A percentile compares a stretch with the other conserved stretches of the same genome.
These are phyloP conservation scores for Sonneratia alba DNA, from an alignment of 345 rosid species.

Conservation along the genomic window DNA sequence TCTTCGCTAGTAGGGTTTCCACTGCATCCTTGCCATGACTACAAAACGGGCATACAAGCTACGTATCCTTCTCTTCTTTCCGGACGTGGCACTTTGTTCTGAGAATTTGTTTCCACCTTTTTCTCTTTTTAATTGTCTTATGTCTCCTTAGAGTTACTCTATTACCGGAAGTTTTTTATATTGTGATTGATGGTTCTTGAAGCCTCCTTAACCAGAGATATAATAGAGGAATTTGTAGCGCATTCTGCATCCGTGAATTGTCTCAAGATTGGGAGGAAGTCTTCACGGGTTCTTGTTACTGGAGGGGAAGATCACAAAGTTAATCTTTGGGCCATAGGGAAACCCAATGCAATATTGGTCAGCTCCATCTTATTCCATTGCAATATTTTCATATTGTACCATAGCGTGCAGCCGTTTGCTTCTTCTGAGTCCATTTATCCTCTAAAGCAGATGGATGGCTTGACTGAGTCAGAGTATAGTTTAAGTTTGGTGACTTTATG, in stretches of 20 bases:
- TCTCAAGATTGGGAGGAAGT: constrained; percentile 92
- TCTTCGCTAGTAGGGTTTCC: constrained; percentile 31
- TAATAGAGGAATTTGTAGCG: constrained; percentile 93
- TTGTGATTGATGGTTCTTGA: constrained; percentile 7
- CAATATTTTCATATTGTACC: not conserved
- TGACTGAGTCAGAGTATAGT: not conserved
- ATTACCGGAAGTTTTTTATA: not conserved
- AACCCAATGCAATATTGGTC: constrained; percentile 96
- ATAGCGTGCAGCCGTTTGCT: not conserved
- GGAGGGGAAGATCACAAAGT: constrained; percentile 99
- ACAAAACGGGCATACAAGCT: constrained; percentile 98
- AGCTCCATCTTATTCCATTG: constrained; percentile 30
- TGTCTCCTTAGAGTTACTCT: not conserved
- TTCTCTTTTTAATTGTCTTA: not conserved
- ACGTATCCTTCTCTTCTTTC: constrained; percentile 56
- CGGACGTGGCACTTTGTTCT: not conserved
- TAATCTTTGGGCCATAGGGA: constrained; percentile 99
- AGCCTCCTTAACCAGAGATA: constrained; percentile 14
- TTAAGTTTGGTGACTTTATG: not conserved
- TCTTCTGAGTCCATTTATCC: not conserved
- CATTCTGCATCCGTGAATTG: constrained; percentile 90
- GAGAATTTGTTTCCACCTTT: not conserved
- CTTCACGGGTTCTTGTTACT: constrained; percentile 86
- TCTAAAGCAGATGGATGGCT: not conserved
- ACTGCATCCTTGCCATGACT: constrained; percentile 50